Evolutionary conservation across 2,329 filamentous ascomycete genomes (phyloP), one percentile per base, ranked within the genome.

Genomic region (Phyllosticta paracitricarpa): DNA sequence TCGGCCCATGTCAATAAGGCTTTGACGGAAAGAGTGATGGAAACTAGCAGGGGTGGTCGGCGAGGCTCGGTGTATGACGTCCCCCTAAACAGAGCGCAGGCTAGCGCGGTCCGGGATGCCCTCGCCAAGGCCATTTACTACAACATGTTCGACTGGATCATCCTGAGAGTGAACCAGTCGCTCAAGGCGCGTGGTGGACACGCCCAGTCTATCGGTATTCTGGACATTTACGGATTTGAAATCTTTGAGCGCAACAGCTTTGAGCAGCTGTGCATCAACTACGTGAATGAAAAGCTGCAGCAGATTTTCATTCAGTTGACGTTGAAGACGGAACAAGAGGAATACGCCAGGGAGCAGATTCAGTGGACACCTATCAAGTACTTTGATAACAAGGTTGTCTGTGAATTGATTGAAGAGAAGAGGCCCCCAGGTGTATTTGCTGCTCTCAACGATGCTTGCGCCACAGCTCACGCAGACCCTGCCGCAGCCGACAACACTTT

Each of bases 231-330:
- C 73, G 94, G 94, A 2, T 99, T 99, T 70, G 94, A 99, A 73
- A 99, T 99, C 67, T 99, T 99, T 68, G 92, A 99, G 68, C 84
- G 90, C 69, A 99, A 99, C 78, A 97, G 93, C 78, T 99, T 99
- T 70, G 94, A 99, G 73, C 94, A 99, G 74, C 82, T 99, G 5
- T 99, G 94, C 79, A 99, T 99, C 82, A 99, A 99, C 76, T 99
- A 99, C 76, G 97, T 95, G 64, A 99, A 99, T 76, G 94, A 99
- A 75, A 99, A 97, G 74, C 84, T 99, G 62, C 94, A 99, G 76
- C 94, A 99, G 72, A 97, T 99, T 69, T 99, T 99, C 73, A 99
- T 99, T 67, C 94, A 99, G 75, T 80, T 99, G 68, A 99, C 94
- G 0, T 77, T 99, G 64, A 96, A 96, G 79, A 88, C 94, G 0